These are phyloP conservation scores for Hylodesmum podocarpum DNA, from an alignment of 306 rosid species.

Conservation along the genomic window DNA sequence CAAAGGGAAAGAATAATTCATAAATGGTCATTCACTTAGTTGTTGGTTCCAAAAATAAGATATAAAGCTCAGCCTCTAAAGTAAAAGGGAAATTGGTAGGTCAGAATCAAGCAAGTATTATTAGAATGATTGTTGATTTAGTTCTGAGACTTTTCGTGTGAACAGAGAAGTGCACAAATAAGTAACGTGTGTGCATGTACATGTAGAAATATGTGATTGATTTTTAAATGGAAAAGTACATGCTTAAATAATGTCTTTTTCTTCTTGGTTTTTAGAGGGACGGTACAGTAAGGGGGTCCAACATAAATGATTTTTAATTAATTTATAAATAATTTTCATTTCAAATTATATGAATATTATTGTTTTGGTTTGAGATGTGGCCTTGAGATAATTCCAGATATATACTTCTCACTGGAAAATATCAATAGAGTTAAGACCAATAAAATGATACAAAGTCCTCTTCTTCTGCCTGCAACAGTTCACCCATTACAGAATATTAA, in stretches of 20 bases:
- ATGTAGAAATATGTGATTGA: not conserved
- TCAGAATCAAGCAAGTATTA: not conserved
- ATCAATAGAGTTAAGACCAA: not conserved
- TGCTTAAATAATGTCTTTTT: not conserved
- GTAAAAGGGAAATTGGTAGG: constrained; percentile 9
- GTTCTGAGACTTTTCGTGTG: constrained; percentile 22
- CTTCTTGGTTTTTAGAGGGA: not conserved
- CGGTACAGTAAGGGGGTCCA: not conserved
- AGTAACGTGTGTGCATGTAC: constrained; percentile 21
- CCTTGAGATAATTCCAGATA: not conserved
- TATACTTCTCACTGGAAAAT: not conserved
- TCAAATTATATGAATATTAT: not conserved
- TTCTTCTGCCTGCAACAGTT: not conserved
- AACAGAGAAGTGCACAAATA: constrained; percentile 2
- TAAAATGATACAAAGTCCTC: too few relatives aligned
- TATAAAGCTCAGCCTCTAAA: not conserved
- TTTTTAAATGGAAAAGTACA: not conserved
- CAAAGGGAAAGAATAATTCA: not conserved
- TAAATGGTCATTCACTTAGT: not conserved
- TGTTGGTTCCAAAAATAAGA: not conserved
- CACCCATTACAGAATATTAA: not conserved
- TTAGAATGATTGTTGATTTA: not conserved
- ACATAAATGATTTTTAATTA: not conserved
- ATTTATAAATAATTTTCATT: not conserved
- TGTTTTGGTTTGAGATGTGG: not conserved